Evolutionary conservation across 352 stramenopile species (phyloP).

Genomic region (Globisporangium apiculatum): DNA sequence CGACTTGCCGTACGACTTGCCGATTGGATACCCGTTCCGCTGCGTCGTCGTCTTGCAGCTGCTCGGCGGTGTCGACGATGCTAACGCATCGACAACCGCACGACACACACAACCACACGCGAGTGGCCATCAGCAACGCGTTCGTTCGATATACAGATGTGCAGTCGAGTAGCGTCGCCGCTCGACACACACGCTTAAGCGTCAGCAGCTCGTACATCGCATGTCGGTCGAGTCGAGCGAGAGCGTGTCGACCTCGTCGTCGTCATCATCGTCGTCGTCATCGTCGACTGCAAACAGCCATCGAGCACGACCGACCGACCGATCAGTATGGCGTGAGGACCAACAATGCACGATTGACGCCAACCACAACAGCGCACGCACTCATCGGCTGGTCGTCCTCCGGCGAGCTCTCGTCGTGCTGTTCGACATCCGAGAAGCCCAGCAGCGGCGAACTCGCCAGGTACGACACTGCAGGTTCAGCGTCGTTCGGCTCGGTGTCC

Average conservation of each 20-base stretch:
- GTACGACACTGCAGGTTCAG: constrained; percentile 5
- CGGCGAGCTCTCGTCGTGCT: constrained; percentile 11
- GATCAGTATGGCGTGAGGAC: not conserved
- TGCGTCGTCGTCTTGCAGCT: constrained; percentile 2
- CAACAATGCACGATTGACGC: not conserved
- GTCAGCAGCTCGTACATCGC: constrained; percentile 1
- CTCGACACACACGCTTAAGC: not conserved
- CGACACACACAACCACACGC: not conserved
- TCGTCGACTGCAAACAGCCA: not conserved
- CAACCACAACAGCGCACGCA: not conserved
- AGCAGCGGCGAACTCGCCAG: constrained; percentile 5
- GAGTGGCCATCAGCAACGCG: no score
- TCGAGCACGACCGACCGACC: not conserved
- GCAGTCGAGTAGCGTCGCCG: no score
- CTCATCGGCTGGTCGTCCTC: constrained; percentile 14
- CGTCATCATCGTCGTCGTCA: constrained; percentile 17
- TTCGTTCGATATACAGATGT: no score
- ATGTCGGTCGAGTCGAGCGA: constrained; percentile 7
- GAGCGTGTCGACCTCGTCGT: constrained; percentile 16
- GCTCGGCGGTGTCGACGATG: not conserved
- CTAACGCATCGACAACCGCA: not conserved
- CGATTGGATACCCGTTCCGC: constrained; percentile 6
- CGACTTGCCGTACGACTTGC: constrained; percentile 16
- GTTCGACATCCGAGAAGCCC: constrained; percentile 11
- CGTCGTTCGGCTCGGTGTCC: not conserved